Conservation (phyloP, 2,329 filamentous ascomycete species). For the Pseudocercospora eumusae region DNA sequence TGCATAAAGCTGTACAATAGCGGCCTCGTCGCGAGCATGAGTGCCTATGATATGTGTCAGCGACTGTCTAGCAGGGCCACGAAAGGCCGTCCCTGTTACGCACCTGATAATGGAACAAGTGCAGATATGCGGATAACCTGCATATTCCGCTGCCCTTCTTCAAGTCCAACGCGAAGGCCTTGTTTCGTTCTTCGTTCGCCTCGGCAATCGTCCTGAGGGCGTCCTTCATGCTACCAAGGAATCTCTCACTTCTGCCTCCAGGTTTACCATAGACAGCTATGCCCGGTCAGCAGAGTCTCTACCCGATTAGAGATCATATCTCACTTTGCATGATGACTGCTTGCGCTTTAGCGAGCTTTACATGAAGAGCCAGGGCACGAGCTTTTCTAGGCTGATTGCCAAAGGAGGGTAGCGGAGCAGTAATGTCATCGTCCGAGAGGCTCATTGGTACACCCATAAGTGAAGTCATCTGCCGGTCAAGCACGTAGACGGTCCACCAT, state of each 20-base stretch:
- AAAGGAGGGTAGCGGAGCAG: conserved; percentile 50
- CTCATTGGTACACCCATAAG: conserved; percentile 56
- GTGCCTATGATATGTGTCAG: conserved; percentile 4
- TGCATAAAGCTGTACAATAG: conserved; percentile 18
- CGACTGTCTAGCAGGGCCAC: not conserved
- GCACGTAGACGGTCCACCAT: conserved; percentile 58
- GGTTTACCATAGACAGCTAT: conserved; percentile 30
- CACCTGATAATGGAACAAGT: conserved; percentile 33
- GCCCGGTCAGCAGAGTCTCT: conserved; percentile 5
- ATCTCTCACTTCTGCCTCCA: conserved; percentile 25
- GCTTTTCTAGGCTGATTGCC: conserved; percentile 43
- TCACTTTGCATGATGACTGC: conserved; percentile 50
- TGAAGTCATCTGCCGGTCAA: conserved; percentile 57
- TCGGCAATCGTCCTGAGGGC: conserved; percentile 29
- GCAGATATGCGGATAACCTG: conserved; percentile 29
- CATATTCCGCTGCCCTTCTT: conserved; percentile 11
- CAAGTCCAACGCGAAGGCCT: conserved; percentile 23
- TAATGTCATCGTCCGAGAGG: conserved; percentile 54
- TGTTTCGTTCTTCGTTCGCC: conserved; percentile 28
- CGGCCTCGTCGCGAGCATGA: conserved; percentile 21
- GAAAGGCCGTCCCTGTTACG: not conserved
- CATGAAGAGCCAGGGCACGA: conserved; percentile 49
- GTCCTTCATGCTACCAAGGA: conserved; percentile 29
- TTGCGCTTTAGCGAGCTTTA: conserved; percentile 50
- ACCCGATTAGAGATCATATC: conserved; percentile 20